Base-by-base conservation (phyloP, 2,329 filamentous ascomycete genomes). In the Alternaria metachromatica region DNA sequence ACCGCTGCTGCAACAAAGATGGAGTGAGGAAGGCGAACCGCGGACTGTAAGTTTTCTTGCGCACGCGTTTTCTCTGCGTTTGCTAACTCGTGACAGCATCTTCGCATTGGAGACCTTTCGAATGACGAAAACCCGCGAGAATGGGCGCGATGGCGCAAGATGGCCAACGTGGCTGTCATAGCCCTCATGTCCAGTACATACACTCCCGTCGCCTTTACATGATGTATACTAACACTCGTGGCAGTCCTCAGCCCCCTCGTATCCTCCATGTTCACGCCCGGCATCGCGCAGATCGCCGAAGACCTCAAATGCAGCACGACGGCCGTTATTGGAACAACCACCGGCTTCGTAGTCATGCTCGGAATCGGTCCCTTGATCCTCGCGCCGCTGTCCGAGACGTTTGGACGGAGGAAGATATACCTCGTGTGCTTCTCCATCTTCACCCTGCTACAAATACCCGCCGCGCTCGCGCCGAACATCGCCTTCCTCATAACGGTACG, bases 191-290 rank as follows among this genome's bases (percentile, higher is more conserved):
- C 83, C 5, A 81, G 80, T 82, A 67, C 43, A 75, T 63, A 21
- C 6, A 25, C 49, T 26, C 18, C 5, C 2, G 9, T 20, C 18
- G 20, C 33, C 3, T 21, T 12, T 30, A 26, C 10, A 41, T 53
- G 13, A 15, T 3, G 4, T 25, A 6, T 43, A 21, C 23, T 51
- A 25, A 75, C 15, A 13, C 21, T 23, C 21, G 18, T 55, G 41
- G 21, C 8, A 82, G 79, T 85, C 41, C 65, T 85, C 2, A 83
- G 81, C 18, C 83, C 84, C 0, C 77, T 85, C 20, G 83, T 83
- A 2, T 82, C 80, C 20, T 83, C 81, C 43, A 85, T 86, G 83
- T 86, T 86, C 72, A 85, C 84, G 1, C 84, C 84, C 0, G 84
- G 83, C 1, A 85, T 86, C 56, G 72, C 77, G 10, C 81, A 86